Percentiles rank a stretch among this genome's conserved stretches.
phyloP scores from a whole-genome alignment of 306 rosid genomes.

The Chamaecrista fasciculata region DNA sequence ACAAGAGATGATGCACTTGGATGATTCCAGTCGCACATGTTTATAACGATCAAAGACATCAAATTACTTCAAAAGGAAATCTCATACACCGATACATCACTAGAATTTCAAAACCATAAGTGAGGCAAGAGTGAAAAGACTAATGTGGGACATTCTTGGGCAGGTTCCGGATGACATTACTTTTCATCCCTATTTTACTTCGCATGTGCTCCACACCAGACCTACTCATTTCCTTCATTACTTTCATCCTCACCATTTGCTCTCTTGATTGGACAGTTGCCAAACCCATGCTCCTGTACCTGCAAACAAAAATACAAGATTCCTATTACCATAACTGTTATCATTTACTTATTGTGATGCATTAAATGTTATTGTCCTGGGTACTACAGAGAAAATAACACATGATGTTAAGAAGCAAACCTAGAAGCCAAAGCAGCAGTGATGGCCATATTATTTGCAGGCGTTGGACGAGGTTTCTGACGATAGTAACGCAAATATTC shows the following conservation, averaged over 20 bases:
- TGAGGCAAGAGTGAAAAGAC: constrained; percentile 2
- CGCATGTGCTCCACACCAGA: constrained; percentile 90
- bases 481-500: constrained; percentile 94
- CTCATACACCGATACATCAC: constrained; percentile 22
- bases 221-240: constrained; percentile 75
- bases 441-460: constrained; percentile 44
- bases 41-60: constrained; percentile 10
- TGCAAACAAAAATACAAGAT: constrained; percentile 31
- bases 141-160: constrained; percentile 79
- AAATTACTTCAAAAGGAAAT: constrained; percentile 10
- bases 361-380: neutral
- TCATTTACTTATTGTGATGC: constrained; percentile 1
- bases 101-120: neutral
- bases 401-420: constrained; percentile 37
- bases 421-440: constrained; percentile 84
- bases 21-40: too few species aligned
- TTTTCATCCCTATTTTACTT: constrained; percentile 77
- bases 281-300: constrained; percentile 95
- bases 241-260: constrained; percentile 78
- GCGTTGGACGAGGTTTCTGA: constrained; percentile 85
- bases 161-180: constrained; percentile 83
- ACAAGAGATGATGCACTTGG: neutral
- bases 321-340: neutral
- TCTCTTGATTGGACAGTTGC: constrained; percentile 82
- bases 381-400: constrained; percentile 6